These are phyloP conservation scores for Neonectria magnoliae DNA, from an alignment of 2,329 filamentous ascomycete genomes.

Conservation along the genomic window DNA sequence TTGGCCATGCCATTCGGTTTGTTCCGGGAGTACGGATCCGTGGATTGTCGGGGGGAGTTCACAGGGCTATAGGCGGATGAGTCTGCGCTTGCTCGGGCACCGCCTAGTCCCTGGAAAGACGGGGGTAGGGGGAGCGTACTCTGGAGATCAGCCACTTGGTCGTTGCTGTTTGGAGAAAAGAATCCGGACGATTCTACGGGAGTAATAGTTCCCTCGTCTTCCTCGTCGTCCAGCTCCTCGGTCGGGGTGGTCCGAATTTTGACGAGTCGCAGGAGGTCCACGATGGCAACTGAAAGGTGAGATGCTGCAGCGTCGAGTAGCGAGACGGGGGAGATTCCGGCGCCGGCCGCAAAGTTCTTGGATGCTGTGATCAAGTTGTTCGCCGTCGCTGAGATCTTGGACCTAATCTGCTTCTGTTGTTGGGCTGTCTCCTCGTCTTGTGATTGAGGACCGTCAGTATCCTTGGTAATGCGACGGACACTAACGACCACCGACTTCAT, in stretches of 20 bases:
- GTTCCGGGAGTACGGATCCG: conserved; percentile 52
- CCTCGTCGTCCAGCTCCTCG: conserved; percentile 81
- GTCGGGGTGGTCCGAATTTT: conserved; percentile 83
- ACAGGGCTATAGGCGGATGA: conserved; percentile 81
- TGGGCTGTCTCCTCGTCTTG: conserved; percentile 64
- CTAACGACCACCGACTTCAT: conserved; percentile 88
- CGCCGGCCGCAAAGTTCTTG: conserved; percentile 86
- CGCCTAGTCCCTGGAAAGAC: conserved; percentile 67
- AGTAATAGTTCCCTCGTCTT: conserved; percentile 73
- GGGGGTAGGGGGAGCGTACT: conserved; percentile 61
- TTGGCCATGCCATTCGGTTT: conserved; percentile 48
- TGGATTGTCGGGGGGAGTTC: conserved; percentile 72
- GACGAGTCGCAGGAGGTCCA: conserved; percentile 84
- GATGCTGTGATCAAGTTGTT: conserved; percentile 96
- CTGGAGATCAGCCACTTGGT: conserved; percentile 46
- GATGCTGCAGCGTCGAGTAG: conserved; percentile 92
- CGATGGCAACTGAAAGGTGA: conserved; percentile 84
- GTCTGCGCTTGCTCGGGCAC: conserved; percentile 68
- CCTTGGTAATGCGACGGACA: conserved; percentile 85
- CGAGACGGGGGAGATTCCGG: conserved; percentile 90
- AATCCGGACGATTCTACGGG: conserved; percentile 75
- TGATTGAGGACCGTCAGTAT: conserved; percentile 70
- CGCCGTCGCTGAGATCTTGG: conserved; percentile 87
- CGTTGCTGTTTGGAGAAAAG: conserved; percentile 67
- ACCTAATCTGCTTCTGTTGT: conserved; percentile 76